Evolutionary conservation across 495 filamentous ascomycete genomes (phyloP).

Genomic region (Copromyces sp.): DNA sequence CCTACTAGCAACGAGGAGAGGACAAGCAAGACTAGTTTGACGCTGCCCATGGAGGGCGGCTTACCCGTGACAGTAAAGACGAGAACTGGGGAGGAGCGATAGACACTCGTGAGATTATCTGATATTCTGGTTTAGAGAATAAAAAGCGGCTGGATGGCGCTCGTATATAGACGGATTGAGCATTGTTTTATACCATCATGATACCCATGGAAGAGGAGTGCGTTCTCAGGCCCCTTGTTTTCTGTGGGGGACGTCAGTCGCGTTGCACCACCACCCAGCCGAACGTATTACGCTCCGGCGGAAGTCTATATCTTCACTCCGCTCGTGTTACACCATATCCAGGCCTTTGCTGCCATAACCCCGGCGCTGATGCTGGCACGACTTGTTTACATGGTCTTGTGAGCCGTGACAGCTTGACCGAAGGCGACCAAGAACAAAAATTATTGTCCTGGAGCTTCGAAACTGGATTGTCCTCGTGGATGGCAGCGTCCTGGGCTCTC

Average conservation of each 20-base stretch:
- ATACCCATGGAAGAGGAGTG: neutral
- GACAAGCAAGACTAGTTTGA: conserved; percentile 46
- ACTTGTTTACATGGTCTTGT: neutral
- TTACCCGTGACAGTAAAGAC: conserved; percentile 34
- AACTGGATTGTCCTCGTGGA: neutral
- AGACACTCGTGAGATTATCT: neutral
- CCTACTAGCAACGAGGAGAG: conserved; percentile 33
- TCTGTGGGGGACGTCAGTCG: neutral
- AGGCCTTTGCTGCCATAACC: neutral
- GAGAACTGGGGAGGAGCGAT: conserved; percentile 1
- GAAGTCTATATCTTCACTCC: neutral
- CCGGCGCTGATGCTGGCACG: neutral
- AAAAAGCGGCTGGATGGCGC: neutral
- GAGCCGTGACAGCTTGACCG: neutral
- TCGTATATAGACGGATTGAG: neutral
- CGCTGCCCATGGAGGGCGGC: conserved; percentile 51
- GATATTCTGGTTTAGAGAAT: neutral
- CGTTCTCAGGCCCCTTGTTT: neutral
- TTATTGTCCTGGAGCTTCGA: neutral
- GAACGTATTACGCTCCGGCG: neutral
- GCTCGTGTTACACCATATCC: neutral
- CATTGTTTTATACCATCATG: neutral
- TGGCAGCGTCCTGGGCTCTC: neutral
- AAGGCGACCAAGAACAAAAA: neutral
- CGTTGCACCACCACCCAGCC: neutral